Conservation (phyloP, 2,329 filamentous ascomycete species). For the Beauveria brongniartii region DNA sequence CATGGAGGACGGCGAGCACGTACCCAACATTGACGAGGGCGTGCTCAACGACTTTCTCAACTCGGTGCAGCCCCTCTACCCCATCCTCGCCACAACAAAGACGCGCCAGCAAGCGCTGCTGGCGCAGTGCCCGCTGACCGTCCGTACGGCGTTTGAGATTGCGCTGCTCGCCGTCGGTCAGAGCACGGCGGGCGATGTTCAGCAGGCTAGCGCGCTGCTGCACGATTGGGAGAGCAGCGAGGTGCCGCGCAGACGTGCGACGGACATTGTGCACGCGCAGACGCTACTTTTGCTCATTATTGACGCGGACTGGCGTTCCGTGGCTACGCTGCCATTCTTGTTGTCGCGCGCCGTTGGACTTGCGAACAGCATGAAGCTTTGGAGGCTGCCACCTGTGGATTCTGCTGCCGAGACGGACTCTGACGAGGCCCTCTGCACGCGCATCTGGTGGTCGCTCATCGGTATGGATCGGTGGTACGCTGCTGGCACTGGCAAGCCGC, state of each 20-base stretch:
- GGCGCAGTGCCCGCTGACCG: slow-evolving; percentile 42
- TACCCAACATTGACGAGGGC: slow-evolving; percentile 34
- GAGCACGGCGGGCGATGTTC: slow-evolving; percentile 32
- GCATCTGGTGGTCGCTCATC: slow-evolving; percentile 65
- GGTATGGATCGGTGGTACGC: slow-evolving; percentile 68
- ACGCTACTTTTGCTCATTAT: slow-evolving; percentile 58
- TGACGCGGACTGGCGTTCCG: slow-evolving; percentile 49
- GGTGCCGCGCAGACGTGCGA: slow-evolving; percentile 28
- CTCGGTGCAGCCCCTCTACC: slow-evolving; percentile 58
- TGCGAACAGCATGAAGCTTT: slow-evolving; percentile 57
- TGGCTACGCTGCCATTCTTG: slow-evolving; percentile 40
- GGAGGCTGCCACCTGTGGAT: slow-evolving; percentile 32
- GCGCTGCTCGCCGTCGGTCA: slow-evolving; percentile 50
- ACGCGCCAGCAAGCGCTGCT: slow-evolving; percentile 48
- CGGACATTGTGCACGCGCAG: slow-evolving; percentile 55
- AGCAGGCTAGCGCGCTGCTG: slow-evolving; percentile 38
- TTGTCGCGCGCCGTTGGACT: slow-evolving; percentile 58
- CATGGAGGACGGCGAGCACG: slow-evolving; percentile 25
- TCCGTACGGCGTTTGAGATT: slow-evolving; percentile 57
- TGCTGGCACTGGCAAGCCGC: slow-evolving; percentile 53
- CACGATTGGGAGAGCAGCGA: slow-evolving; percentile 43
- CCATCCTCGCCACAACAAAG: slow-evolving; percentile 53
- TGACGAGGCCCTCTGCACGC: slow-evolving; percentile 52
- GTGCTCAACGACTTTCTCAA: slow-evolving; percentile 49
- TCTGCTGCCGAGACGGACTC: slow-evolving; percentile 47